Evolutionary conservation across 768 basidiomycete species (phyloP).

Genomic region (Coprinopsis marcescibilis): DNA sequence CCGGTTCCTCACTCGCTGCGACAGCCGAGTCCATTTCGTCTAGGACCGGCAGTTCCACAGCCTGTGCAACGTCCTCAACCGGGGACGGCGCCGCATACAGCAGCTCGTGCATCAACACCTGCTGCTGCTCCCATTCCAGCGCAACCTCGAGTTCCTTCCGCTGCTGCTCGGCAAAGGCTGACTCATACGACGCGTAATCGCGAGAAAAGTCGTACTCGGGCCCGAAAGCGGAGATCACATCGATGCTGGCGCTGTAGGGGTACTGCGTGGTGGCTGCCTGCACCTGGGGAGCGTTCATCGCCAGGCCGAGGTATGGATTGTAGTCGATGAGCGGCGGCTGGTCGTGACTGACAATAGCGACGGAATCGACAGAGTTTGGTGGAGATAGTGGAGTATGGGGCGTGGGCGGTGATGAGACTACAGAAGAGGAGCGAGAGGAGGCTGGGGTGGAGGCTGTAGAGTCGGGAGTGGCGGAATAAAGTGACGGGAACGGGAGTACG

Average conservation of each 20-base stretch:
- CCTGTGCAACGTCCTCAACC: too few relatives aligned
- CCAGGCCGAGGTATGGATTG: neutral
- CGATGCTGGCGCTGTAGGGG: neutral
- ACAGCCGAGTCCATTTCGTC: too few relatives aligned
- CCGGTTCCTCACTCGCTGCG: neutral
- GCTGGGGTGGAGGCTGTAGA: slow-evolving; percentile 12
- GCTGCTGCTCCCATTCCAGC: neutral
- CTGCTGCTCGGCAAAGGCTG: neutral
- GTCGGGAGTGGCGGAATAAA: neutral
- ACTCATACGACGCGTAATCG: slow-evolving; percentile 9
- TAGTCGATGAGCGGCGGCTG: neutral
- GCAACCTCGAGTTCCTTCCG: neutral
- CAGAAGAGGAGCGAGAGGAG: slow-evolving; percentile 17
- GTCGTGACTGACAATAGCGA: slow-evolving; percentile 1
- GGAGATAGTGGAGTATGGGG: slow-evolving; percentile 13
- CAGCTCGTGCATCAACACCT: neutral
- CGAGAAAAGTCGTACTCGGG: slow-evolving; percentile 10
- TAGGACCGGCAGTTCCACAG: too few relatives aligned
- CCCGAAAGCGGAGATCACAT: slow-evolving; percentile 10
- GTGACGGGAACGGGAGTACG: slow-evolving; percentile 4
- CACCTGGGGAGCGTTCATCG: neutral
- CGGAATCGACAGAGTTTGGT: neutral
- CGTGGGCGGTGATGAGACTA: slow-evolving; percentile 15
- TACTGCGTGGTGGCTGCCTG: neutral
- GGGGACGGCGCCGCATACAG: neutral